Evolutionary conservation across 1,284 basidiomycete genomes (phyloP).

Genomic region (Ustilago nuda): DNA sequence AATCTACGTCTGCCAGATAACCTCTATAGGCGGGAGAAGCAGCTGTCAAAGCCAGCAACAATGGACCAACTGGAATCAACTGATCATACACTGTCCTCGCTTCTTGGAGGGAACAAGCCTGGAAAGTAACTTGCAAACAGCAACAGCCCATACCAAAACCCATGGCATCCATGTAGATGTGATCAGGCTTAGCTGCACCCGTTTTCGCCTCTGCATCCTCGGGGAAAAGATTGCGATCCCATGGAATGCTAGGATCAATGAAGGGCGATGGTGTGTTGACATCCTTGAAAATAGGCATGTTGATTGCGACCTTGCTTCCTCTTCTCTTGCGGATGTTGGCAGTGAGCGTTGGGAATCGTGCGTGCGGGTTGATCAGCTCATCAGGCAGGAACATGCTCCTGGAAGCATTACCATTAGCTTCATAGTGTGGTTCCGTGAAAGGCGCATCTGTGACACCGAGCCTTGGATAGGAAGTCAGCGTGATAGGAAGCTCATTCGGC

Average conservation of each 20-base stretch:
- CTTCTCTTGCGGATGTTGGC: slow-evolving; percentile 92
- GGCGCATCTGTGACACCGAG: slow-evolving; percentile 81
- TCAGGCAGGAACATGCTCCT: slow-evolving; percentile 94
- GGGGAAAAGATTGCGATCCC: slow-evolving; percentile 80
- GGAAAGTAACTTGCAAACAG: slow-evolving; percentile 97
- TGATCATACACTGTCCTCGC: slow-evolving; percentile 94
- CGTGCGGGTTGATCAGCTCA: slow-evolving; percentile 95
- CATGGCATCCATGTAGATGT: slow-evolving; percentile 99
- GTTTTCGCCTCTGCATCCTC: slow-evolving; percentile 86
- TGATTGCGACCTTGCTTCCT: slow-evolving; percentile 94
- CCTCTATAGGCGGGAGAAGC: slow-evolving; percentile 94
- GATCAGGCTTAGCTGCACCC: slow-evolving; percentile 85
- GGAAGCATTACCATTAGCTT: slow-evolving; percentile 82
- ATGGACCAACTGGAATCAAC: slow-evolving; percentile 90
- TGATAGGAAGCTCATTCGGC: slow-evolving; percentile 87
- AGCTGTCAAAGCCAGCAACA: slow-evolving; percentile 94
- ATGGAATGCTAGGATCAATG: slow-evolving; percentile 88
- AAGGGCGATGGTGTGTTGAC: slow-evolving; percentile 87
- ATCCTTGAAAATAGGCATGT: slow-evolving; percentile 93
- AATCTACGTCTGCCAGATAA: slow-evolving; percentile 94
- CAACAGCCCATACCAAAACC: slow-evolving; percentile 99
- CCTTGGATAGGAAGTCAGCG: slow-evolving; percentile 94
- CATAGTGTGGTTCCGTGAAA: slow-evolving; percentile 90
- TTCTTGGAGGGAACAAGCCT: slow-evolving; percentile 91
- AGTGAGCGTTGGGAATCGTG: slow-evolving; percentile 96